Evolutionary conservation across 2,329 filamentous ascomycete genomes (phyloP).

Genomic region (Berkeleyomyces rouxiae): DNA sequence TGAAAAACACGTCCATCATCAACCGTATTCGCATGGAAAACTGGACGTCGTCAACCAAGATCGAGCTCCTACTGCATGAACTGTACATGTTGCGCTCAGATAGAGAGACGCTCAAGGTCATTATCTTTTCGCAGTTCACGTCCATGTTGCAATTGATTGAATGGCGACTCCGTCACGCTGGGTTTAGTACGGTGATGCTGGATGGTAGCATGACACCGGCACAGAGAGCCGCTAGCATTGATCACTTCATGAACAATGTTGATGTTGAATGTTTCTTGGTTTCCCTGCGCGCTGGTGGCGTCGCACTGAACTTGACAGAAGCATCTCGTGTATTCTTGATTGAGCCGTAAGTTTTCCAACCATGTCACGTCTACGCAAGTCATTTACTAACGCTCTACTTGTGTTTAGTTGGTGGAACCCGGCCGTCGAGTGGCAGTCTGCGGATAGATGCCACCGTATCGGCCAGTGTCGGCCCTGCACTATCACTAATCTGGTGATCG

Average conservation of each 20-base stretch:
- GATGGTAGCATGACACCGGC: constrained; percentile 94
- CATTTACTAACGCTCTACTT: constrained; percentile 1
- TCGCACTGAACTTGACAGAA: constrained; percentile 88
- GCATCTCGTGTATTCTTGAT: constrained; percentile 91
- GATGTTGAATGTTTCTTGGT: constrained; percentile 94
- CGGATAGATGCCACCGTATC: constrained; percentile 86
- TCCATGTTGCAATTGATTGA: constrained; percentile 95
- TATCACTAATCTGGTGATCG: constrained; percentile 87
- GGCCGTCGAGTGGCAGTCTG: constrained; percentile 98
- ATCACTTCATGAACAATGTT: constrained; percentile 90
- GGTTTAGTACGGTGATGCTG: constrained; percentile 95
- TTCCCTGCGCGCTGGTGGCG: constrained; percentile 87
- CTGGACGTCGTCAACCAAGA: constrained; percentile 97
- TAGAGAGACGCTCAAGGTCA: constrained; percentile 87
- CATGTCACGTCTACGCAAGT: not conserved
- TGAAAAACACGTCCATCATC: constrained; percentile 83
- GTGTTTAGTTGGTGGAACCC: constrained; percentile 82
- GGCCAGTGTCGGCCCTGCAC: constrained; percentile 87
- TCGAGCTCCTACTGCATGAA: constrained; percentile 89
- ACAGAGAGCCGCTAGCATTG: constrained; percentile 82
- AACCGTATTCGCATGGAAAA: constrained; percentile 98
- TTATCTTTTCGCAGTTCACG: constrained; percentile 94
- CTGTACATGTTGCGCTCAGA: constrained; percentile 81
- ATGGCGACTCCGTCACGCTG: constrained; percentile 89
- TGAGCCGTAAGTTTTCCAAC: constrained; percentile 54